Conservation (phyloP, 495 filamentous ascomycete species). For the Lophiostoma macrostomum region DNA sequence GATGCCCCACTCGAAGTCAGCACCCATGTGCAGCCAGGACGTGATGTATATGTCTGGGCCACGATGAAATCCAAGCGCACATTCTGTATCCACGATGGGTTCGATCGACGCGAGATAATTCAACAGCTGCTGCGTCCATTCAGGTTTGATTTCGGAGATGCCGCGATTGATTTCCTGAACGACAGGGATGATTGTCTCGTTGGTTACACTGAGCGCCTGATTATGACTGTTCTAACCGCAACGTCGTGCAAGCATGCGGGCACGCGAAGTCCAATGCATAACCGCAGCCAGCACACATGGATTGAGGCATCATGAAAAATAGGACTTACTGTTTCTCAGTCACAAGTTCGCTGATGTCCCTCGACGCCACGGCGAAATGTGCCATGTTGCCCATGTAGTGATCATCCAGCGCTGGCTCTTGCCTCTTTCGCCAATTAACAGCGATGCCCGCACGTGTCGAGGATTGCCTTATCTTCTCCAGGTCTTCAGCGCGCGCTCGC, state of each 20-base stretch:
- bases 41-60: conserved; percentile 21
- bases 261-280: not conserved
- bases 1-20: conserved; percentile 16
- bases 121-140: conserved; percentile 11
- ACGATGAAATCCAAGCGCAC: conserved; percentile 1
- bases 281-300: not conserved
- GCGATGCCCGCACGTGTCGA: conserved; percentile 6
- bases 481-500: conserved; percentile 2
- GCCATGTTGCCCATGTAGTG: conserved; percentile 19
- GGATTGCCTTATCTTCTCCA: not conserved
- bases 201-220: conserved; percentile 3
- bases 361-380: conserved; percentile 2
- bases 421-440: conserved; percentile 5
- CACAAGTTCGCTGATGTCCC: not conserved
- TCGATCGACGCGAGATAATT: not conserved
- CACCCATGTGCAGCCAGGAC: conserved; percentile 18
- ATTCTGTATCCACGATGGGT: conserved; percentile 4
- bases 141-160: conserved; percentile 9
- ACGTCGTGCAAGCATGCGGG: not conserved
- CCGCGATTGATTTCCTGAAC: not conserved
- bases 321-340: conserved; percentile 10
- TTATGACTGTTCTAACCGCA: not conserved
- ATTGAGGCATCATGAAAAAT: not conserved
- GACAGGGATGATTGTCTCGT: conserved; percentile 8
- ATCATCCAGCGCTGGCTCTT: not conserved